Evolutionary conservation across 768 basidiomycete species (phyloP).

Genomic region (Podaxis sp.): DNA sequence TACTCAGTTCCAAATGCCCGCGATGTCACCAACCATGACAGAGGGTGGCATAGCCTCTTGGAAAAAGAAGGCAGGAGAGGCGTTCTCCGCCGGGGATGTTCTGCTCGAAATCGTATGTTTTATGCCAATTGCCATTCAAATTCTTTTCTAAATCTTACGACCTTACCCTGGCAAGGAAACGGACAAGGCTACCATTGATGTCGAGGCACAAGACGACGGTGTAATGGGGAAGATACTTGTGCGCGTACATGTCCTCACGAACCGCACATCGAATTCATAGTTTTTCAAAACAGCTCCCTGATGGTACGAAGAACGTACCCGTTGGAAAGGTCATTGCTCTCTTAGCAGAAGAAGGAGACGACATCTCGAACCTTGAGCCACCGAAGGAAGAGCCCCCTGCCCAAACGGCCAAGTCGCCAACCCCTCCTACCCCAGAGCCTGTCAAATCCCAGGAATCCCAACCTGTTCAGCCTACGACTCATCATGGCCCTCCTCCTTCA

Average conservation of each 20-base stretch:
- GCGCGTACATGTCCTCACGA: constrained; percentile 24
- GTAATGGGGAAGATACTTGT: constrained; percentile 92
- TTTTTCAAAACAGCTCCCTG: constrained; percentile 33
- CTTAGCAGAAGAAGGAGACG: constrained; percentile 94
- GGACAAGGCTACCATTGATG: constrained; percentile 96
- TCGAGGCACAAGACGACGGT: constrained; percentile 98
- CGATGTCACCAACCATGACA: constrained; percentile 97
- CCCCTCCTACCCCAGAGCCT: constrained; percentile 30
- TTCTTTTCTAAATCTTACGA: constrained; percentile 6
- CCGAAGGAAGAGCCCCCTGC: constrained; percentile 43
- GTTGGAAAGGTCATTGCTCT: constrained; percentile 91
- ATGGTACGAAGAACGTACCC: constrained; percentile 80
- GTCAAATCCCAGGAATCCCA: constrained; percentile 25
- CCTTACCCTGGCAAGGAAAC: constrained; percentile 60
- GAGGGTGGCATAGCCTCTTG: constrained; percentile 90
- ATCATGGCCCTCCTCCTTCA: constrained; percentile 34
- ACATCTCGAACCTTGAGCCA: constrained; percentile 78
- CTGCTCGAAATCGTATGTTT: constrained; percentile 81
- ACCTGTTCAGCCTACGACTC: constrained; percentile 26
- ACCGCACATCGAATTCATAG: neutral
- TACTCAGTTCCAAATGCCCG: constrained; percentile 63
- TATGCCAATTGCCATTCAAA: neutral
- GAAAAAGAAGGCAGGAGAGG: constrained; percentile 86
- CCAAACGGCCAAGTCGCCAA: constrained; percentile 23
- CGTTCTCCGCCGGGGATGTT: constrained; percentile 80